Evolutionary conservation across 768 basidiomycete genomes (phyloP).

Genomic region (Lactifluus volemus): DNA sequence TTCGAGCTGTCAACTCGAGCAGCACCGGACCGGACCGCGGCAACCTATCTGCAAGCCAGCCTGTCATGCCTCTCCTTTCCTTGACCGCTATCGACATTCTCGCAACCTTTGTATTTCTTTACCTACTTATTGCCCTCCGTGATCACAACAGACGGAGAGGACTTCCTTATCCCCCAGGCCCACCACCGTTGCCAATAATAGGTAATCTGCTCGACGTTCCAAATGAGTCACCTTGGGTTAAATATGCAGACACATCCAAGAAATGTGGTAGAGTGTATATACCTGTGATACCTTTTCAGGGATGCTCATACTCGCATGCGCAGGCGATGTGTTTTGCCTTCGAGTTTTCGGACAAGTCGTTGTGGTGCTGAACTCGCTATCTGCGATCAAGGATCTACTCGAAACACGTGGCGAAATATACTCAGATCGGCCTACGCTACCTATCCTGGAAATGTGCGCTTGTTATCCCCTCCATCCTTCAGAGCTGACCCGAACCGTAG

Average conservation of each 20-base stretch:
- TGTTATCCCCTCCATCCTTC: no score
- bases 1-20: no score
- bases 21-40: no score
- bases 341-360: neutral
- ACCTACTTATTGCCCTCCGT: neutral
- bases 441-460: neutral
- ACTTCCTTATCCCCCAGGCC: slow-evolving; percentile 1
- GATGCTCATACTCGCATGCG: neutral
- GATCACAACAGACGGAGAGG: neutral
- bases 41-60: no score
- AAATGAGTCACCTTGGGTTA: neutral
- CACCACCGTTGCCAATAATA: neutral
- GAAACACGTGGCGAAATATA: slow-evolving; percentile 4
- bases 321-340: neutral
- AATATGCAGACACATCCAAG: neutral
- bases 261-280: neutral
- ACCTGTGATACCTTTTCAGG: neutral
- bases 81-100: neutral
- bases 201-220: slow-evolving; percentile 5
- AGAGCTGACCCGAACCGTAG: no score
- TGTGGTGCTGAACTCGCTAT: neutral
- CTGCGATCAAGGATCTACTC: slow-evolving; percentile 1
- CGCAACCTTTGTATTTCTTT: neutral
- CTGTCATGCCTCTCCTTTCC: no score
- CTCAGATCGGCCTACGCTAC: neutral